Evolutionary conservation across 495 filamentous ascomycete species (phyloP).

Genomic region (Penicillium malachiteum): DNA sequence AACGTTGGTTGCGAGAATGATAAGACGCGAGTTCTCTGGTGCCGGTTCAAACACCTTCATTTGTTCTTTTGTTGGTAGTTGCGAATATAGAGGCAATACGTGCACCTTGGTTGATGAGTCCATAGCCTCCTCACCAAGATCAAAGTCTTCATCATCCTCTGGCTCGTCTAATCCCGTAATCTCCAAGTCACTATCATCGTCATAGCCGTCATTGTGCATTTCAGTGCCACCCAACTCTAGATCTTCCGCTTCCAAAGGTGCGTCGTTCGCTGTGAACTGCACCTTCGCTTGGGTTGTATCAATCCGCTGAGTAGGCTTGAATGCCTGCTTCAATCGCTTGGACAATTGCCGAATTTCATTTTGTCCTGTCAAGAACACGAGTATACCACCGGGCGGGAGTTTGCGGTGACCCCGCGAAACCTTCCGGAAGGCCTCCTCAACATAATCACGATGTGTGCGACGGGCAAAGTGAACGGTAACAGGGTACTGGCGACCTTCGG

Average conservation of each 20-base stretch:
- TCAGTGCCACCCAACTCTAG: conserved; percentile 70
- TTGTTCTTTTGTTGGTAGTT: conserved; percentile 91
- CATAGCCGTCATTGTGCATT: conserved; percentile 40
- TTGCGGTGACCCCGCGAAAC: conserved; percentile 86
- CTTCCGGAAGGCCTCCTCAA: conserved; percentile 85
- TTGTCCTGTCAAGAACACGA: conserved; percentile 95
- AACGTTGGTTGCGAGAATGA: conserved; percentile 94
- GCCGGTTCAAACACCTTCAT: conserved; percentile 88
- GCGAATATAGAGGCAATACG: conserved; percentile 87
- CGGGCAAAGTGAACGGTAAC: conserved; percentile 89
- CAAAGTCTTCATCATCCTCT: conserved; percentile 59
- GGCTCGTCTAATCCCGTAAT: conserved; percentile 50
- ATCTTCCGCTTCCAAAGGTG: conserved; percentile 81
- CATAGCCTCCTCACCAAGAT: conserved; percentile 59
- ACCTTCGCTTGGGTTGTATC: conserved; percentile 60
- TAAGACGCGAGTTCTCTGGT: conserved; percentile 78
- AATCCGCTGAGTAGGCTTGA: conserved; percentile 57
- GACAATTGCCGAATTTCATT: conserved; percentile 81
- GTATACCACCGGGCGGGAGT: conserved; percentile 85
- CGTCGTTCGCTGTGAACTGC: conserved; percentile 72
- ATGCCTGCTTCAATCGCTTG: conserved; percentile 72
- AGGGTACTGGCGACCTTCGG: conserved; percentile 89
- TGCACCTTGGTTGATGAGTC: conserved; percentile 72
- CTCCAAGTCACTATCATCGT: conserved; percentile 45
- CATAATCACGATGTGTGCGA: conserved; percentile 80